These are phyloP conservation scores for Sporothrix humicola DNA, from an alignment of 2,329 filamentous ascomycete species.

Conservation along the genomic window DNA sequence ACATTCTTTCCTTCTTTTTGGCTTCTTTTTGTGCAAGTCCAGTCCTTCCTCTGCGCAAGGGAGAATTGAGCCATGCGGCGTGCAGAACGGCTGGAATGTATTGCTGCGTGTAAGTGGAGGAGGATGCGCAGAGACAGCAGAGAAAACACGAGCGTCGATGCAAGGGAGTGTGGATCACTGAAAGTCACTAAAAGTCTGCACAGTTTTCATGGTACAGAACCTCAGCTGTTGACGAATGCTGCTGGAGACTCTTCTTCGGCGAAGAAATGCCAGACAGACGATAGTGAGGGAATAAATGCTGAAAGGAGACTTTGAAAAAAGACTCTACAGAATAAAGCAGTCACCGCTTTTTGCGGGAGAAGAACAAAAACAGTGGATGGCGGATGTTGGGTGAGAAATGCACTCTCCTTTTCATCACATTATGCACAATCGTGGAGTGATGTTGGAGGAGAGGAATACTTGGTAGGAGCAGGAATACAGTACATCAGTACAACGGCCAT, in stretches of 20 bases:
- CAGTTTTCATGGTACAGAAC: too few species aligned
- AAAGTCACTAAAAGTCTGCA: background rate
- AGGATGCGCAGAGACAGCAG: too few species aligned
- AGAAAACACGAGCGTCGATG: background rate
- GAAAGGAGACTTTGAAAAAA: background rate
- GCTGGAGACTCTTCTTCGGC: background rate
- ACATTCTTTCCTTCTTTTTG: too few species aligned
- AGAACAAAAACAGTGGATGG: background rate
- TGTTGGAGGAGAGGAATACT: too few species aligned
- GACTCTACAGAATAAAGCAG: background rate
- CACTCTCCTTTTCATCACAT: conserved; percentile 20
- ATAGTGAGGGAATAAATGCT: too few species aligned
- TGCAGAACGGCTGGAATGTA: too few species aligned
- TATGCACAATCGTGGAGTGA: conserved; percentile 1
- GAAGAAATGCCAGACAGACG: background rate
- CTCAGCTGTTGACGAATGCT: background rate
- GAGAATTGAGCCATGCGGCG: too few species aligned
- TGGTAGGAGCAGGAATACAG: too few species aligned
- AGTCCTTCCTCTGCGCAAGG: too few species aligned
- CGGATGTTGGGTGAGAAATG: background rate
- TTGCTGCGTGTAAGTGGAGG: background rate
- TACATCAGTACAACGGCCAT: too few species aligned
- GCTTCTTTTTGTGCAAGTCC: too few species aligned
- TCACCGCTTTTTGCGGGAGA: conserved; percentile 10
- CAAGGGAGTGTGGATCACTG: background rate